Base-by-base conservation (phyloP, 75 land plant genomes). In the Pseudotsuga menziesii region DNA sequence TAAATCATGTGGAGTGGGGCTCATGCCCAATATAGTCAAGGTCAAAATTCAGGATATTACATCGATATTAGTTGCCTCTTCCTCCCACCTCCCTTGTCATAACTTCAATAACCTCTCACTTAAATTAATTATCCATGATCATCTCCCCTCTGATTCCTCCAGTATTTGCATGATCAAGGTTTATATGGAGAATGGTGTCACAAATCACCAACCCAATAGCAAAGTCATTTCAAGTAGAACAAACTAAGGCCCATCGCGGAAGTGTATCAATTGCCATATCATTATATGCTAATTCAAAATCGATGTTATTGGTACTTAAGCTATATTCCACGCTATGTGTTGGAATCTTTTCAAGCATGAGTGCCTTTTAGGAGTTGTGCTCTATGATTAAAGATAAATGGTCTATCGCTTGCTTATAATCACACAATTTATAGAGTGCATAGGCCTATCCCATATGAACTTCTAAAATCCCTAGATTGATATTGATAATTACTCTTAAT, bases 351-450 rank as follows among this genome's bases (percentile, higher is more conserved):
- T 61, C 64, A 11, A 23, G 63, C 3, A 61, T 61, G 23, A 6
- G 63, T 23, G 63, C 25, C 26, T 12, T 25, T 4, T 77, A 69
- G 16, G 79, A 61, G 32, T 80, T 81, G 36, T 64, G 56, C 20
- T 77, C 27, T 17, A 81, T 39, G n/a, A 81, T 63, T 14, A 77
- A 55, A 5, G 12, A n/a, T 4, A 81, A 63, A 64, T 78, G 80
- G 15, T 19, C 72, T 20, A 70, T 52, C 1, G 72, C 61, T 2
- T 32, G 41, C 48, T 52, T 27, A 70, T 25, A 81, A n/a, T 58
- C 13, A 4, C 7, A 14, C 36, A 41, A 39, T 23, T n/a, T 17
- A 36, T 72, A 81, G 5, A 44, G 57, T 1, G 79, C 48, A 11
- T 20, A 14, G 8, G 59, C 82, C 32, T 67, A 15, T 0, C 79